Evolutionary conservation across 2,329 filamentous ascomycete species (phyloP), one percentile per base, ranked within the genome.

Genomic region (Elsinoe perseae): DNA sequence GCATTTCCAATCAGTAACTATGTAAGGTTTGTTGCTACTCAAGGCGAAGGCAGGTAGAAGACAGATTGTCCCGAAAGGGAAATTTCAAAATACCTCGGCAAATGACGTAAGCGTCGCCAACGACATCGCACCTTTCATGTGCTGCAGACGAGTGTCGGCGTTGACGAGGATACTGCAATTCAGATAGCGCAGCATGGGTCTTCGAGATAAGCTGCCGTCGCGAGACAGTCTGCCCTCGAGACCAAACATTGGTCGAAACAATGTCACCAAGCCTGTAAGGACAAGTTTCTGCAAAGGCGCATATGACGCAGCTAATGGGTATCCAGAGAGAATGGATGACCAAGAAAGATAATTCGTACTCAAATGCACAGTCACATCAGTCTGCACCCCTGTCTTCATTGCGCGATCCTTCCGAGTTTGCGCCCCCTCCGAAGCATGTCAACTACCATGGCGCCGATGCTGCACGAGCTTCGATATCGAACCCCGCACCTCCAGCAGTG

Each of bases 371-470:
- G 25, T 74, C 78, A 21, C 81, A 82, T 61, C 72, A 78, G 54
- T 78, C 80, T 5, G 76, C 77, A 14, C 89, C 90, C 1, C 73
- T 95, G 42, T 77, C 82, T 7, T 77, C 81, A 2, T 77, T 95
- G 27, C 84, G 82, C 67, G 89, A 95, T 66, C 90, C 89, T 1
- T 70, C 81, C 1, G 80, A 82, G 14, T 95, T 95, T 67, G 89
- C 81, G 1, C 88, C 89, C 21, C 90, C 90, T 23, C 90, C 90
- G 0, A 91, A 82, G 64, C 86, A 80, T 59, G 70, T 75, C 57
- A 74, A 75, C 50, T 77, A 76, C 61, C 72, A 78, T 66, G 71
- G 74, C 57, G 48, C 48, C 16, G 71, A 69, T 12, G 70, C 68
- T 5, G 71, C 75, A 2, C 64, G 75, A 12, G 68, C 53, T 3